Percentiles rank a stretch among this genome's conserved stretches.
These are phyloP conservation scores for Cladophialophora immunda DNA, from an alignment of 2,329 filamentous ascomycete genomes.

Conservation along the genomic window DNA sequence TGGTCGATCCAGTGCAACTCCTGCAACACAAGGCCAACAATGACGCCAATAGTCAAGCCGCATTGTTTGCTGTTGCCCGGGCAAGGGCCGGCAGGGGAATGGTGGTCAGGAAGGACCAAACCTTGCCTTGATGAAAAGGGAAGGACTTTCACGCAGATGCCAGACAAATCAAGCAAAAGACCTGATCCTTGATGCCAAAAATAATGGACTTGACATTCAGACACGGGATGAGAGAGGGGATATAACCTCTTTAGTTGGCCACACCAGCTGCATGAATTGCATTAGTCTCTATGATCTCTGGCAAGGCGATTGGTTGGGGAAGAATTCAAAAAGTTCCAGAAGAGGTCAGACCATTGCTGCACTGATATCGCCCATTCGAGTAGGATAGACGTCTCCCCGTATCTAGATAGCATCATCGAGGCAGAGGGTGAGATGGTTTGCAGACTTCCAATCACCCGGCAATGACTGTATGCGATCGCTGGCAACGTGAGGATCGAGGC, in stretches of 20 bases:
- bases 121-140: not conserved
- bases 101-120: not conserved
- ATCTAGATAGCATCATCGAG: not conserved
- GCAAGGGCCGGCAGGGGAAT: slow-evolving; percentile 3
- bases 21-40: not conserved
- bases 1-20: not conserved
- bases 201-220: slow-evolving; percentile 3
- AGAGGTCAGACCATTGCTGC: not conserved
- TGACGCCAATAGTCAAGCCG: not conserved
- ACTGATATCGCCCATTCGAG: not conserved
- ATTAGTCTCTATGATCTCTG: not conserved
- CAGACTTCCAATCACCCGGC: not conserved
- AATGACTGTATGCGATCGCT: not conserved
- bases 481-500: slow-evolving; percentile 9
- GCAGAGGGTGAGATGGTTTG: not conserved
- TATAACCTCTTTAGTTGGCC: not conserved
- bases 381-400: not conserved
- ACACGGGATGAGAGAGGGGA: not conserved
- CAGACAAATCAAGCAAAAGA: not conserved
- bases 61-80: not conserved
- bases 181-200: slow-evolving; percentile 11
- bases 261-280: not conserved
- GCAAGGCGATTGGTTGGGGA: not conserved
- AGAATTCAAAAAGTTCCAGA: not conserved
- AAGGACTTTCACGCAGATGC: not conserved